Conservation (phyloP, 345 rosid species). For the Rhodomyrtus tomentosa region DNA sequence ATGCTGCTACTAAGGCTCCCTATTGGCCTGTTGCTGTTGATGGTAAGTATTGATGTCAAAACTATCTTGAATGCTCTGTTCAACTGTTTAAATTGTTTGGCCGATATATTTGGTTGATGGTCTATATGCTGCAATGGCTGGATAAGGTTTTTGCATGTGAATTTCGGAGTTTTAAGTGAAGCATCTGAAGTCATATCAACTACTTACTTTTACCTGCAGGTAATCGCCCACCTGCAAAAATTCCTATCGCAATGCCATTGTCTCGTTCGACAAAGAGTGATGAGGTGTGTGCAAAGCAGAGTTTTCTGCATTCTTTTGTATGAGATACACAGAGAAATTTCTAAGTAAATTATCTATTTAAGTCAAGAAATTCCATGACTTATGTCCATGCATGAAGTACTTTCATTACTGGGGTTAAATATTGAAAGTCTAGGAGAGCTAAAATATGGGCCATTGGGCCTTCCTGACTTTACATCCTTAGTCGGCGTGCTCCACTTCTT, state of each 20-base stretch:
- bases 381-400: not conserved
- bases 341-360: not conserved
- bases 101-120: not conserved
- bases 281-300: constrained; percentile 30
- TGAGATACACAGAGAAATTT: not conserved
- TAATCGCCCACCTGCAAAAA: constrained; percentile 79
- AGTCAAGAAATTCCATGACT: not conserved
- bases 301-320: not conserved
- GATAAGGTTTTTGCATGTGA: not conserved
- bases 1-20: constrained; percentile 94
- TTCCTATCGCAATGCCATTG: constrained; percentile 71
- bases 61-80: not conserved
- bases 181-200: not conserved
- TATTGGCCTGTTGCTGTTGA: constrained; percentile 84
- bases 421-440: not conserved
- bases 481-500: not conserved
- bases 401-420: not conserved
- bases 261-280: constrained; percentile 44
- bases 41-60: not conserved
- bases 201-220: constrained; percentile 33
- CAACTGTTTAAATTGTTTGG: not conserved
- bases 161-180: not conserved
- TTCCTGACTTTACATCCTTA: not conserved
- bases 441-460: not conserved
- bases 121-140: not conserved